Conservation (phyloP, 2,329 filamentous ascomycete genomes). For the Hypoxylon sp. region DNA sequence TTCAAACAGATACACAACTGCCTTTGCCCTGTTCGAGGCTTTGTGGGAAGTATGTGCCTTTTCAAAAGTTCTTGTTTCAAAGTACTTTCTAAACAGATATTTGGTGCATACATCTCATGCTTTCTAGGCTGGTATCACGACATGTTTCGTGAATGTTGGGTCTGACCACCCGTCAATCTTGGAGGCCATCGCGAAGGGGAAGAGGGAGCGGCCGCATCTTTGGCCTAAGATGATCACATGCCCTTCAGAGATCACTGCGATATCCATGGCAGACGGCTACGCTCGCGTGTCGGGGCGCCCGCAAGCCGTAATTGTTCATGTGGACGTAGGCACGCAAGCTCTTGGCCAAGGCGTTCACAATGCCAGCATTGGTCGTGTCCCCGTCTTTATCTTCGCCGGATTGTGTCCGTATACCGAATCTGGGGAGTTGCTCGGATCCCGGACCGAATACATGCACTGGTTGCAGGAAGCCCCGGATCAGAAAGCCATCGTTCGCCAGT, state of each 20-base stretch:
- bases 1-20: background rate
- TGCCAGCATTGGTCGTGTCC: constrained; percentile 75
- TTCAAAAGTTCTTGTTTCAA: no score
- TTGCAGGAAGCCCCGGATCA: constrained; percentile 83
- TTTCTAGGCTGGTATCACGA: constrained; percentile 59
- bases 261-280: constrained; percentile 82
- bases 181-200: constrained; percentile 78
- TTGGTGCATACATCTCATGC: no score
- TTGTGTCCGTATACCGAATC: constrained; percentile 79
- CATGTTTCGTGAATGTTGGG: constrained; percentile 71
- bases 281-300: constrained; percentile 74
- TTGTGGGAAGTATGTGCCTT: no score
- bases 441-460: constrained; percentile 84
- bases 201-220: constrained; percentile 70
- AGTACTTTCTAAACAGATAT: no score
- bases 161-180: constrained; percentile 76
- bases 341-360: constrained; percentile 80
- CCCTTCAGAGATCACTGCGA: constrained; percentile 73
- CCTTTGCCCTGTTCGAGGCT: no score
- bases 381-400: constrained; percentile 79
- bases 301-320: constrained; percentile 78
- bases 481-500: constrained; percentile 77
- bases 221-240: constrained; percentile 78
- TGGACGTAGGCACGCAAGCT: constrained; percentile 82
- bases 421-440: constrained; percentile 75